A percentile compares a stretch with the other conserved stretches of the same genome.
These are phyloP conservation scores for Penicillium flavigenum DNA, from an alignment of 495 filamentous ascomycete genomes.

Conservation along the genomic window DNA sequence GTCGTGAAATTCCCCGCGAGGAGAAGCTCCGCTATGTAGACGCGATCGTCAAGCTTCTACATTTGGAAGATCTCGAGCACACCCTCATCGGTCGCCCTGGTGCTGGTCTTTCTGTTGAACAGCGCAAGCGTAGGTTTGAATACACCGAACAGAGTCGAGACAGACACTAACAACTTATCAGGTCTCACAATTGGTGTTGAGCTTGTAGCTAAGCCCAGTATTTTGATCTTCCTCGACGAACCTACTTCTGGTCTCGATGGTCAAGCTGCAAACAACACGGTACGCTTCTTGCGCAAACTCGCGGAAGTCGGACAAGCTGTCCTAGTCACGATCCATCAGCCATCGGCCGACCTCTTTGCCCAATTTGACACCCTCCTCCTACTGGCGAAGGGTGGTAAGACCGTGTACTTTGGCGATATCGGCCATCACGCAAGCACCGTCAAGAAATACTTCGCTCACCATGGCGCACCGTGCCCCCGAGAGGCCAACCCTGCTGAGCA, in stretches of 20 bases:
- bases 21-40: conserved; percentile 60
- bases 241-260: conserved; percentile 68
- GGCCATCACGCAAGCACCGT: conserved; percentile 47
- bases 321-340: conserved; percentile 65
- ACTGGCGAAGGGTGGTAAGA: conserved; percentile 63
- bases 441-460: conserved; percentile 72
- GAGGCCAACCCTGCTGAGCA: conserved; percentile 80
- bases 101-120: conserved; percentile 53
- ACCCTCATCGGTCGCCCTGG: conserved; percentile 52
- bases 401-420: conserved; percentile 66
- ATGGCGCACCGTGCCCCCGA: conserved; percentile 67
- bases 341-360: conserved; percentile 64
- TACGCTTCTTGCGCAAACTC: too few relatives aligned
- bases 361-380: conserved; percentile 68
- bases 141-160: too few relatives aligned
- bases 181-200: conserved; percentile 64
- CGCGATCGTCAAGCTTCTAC: conserved; percentile 53
- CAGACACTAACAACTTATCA: too few relatives aligned
- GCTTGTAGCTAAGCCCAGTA: conserved; percentile 60
- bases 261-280: conserved; percentile 16
- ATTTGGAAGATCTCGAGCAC: conserved; percentile 52
- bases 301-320: too few relatives aligned
- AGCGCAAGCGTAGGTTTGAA: conserved; percentile 45
- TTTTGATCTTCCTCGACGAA: conserved; percentile 71
- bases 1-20: conserved; percentile 37